These are phyloP conservation scores for Schoenoplectus tabernaemontani DNA, from an alignment of 202 grass and related monocot genomes.

Conservation along the genomic window DNA sequence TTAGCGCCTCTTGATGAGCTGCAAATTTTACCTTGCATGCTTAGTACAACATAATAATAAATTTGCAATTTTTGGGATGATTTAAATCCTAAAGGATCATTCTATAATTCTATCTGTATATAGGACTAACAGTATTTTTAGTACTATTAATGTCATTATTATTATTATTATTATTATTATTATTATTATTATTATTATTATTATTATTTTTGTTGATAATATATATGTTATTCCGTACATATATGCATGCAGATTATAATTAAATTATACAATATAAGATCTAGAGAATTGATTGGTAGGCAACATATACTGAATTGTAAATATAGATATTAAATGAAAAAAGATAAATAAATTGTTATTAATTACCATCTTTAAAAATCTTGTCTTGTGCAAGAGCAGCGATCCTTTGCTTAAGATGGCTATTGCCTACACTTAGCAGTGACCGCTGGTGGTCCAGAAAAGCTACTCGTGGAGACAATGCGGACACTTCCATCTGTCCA, in stretches of 20 bases:
- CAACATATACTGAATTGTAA: background rate
- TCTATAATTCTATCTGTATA: too few relatives aligned
- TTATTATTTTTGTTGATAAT: too few relatives aligned
- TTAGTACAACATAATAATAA: background rate
- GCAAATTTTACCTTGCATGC: slow-evolving; percentile 18
- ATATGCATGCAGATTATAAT: too few relatives aligned
- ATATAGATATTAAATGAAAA: background rate
- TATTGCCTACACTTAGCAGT: slow-evolving; percentile 83
- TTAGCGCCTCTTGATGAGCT: slow-evolving; percentile 95
- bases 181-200: too few relatives aligned
- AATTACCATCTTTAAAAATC: slow-evolving; percentile 89
- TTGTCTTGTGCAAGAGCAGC: slow-evolving; percentile 90
- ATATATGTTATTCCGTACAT: too few relatives aligned
- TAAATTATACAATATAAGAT: background rate
- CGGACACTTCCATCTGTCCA: slow-evolving; percentile 76
- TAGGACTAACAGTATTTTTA: too few relatives aligned
- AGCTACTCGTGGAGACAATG: slow-evolving; percentile 80
- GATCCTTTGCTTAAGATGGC: slow-evolving; percentile 91
- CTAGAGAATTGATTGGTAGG: background rate
- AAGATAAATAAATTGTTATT: background rate
- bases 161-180: too few relatives aligned
- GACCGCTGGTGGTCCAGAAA: slow-evolving; percentile 95
- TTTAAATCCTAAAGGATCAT: background rate
- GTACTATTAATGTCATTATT: too few relatives aligned
- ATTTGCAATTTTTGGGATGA: background rate